Evolutionary conservation across 2,329 filamentous ascomycete species (phyloP).

Genomic region (Pyricularia sp.): DNA sequence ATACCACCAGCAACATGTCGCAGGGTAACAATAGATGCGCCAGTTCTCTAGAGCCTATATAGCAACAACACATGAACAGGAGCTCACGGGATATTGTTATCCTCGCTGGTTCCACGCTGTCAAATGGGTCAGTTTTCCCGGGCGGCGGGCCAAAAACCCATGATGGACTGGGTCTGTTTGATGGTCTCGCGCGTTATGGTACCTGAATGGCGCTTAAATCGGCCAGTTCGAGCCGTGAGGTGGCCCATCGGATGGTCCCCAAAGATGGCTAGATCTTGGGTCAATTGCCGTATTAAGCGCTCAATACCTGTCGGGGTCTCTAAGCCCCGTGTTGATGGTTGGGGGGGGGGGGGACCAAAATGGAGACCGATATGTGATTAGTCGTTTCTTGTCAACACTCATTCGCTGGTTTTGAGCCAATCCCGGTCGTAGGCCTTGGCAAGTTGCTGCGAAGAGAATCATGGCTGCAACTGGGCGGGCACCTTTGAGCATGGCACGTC

Average conservation of each 20-base stretch:
- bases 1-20: no score
- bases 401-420: neutral
- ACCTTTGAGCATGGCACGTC: neutral
- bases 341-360: neutral
- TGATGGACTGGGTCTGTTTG: neutral
- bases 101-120: no score
- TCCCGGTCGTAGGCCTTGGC: neutral
- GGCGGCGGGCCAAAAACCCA: neutral
- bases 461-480: neutral
- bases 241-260: no score
- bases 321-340: neutral
- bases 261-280: neutral
- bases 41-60: no score
- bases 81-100: no score
- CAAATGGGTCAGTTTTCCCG: no score
- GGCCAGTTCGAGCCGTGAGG: no score
- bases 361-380: neutral
- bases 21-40: no score
- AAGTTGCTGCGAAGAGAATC: neutral
- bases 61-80: no score
- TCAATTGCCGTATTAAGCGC: neutral
- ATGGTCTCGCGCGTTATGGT: neutral
- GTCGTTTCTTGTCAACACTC: neutral
- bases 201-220: neutral
- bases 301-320: neutral